Conservation (phyloP, 2,329 filamentous ascomycete genomes). For the Ophioceras dolichostomum region DNA sequence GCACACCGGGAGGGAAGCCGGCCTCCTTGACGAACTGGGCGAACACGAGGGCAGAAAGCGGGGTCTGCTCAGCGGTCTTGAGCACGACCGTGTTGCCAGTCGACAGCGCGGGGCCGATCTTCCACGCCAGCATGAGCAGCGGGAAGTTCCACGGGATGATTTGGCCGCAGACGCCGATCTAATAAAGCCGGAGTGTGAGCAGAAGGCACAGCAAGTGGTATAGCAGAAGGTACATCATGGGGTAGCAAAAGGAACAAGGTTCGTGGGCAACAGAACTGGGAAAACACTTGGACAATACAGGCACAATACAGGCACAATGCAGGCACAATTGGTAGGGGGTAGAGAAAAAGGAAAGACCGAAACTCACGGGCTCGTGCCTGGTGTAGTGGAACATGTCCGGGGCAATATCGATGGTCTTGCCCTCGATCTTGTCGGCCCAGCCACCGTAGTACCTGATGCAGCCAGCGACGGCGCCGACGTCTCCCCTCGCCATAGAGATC, state of each 20-base stretch:
- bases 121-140: slow-evolving; percentile 71
- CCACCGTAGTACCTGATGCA: slow-evolving; percentile 80
- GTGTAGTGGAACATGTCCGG: slow-evolving; percentile 78
- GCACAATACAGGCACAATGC: background rate
- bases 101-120: slow-evolving; percentile 63
- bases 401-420: slow-evolving; percentile 73
- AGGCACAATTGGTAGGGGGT: too few species aligned
- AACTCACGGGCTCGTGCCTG: slow-evolving; percentile 55
- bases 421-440: slow-evolving; percentile 85
- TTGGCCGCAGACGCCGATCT: slow-evolving; percentile 70
- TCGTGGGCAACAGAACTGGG: too few species aligned
- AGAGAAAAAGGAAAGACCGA: background rate
- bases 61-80: slow-evolving; percentile 69
- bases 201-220: too few species aligned
- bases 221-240: too few species aligned
- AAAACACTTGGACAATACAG: too few species aligned
- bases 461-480: slow-evolving; percentile 55
- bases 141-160: slow-evolving; percentile 90
- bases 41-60: slow-evolving; percentile 55
- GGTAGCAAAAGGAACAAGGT: too few species aligned
- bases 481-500: slow-evolving; percentile 61
- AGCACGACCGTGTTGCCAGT: slow-evolving; percentile 61
- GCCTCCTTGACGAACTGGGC: slow-evolving; percentile 58
- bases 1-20: slow-evolving; percentile 65
- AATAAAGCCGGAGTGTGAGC: too few species aligned